A percentile compares a stretch with the other conserved stretches of the same genome.
phyloP scores from a whole-genome alignment of 225 moss, liverwort and hornwort genomes.

The Straminergon stramineum region DNA sequence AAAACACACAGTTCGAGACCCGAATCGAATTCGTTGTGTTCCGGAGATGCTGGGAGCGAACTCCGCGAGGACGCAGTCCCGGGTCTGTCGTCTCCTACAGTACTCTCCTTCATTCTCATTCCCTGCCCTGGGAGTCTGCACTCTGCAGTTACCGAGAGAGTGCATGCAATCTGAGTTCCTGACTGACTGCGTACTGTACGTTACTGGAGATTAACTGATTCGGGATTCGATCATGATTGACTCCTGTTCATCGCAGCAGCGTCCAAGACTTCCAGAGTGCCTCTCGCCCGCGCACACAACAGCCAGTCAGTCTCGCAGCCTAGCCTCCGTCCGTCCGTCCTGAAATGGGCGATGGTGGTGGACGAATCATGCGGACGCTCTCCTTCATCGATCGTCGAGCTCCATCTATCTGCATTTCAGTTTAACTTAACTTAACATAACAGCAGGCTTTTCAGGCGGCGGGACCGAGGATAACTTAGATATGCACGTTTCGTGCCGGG shows the following conservation, averaged over 20 bases:
- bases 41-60: background rate
- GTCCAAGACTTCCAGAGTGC: background rate
- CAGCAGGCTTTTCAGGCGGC: background rate
- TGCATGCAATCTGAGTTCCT: background rate
- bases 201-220: background rate
- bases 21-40: background rate
- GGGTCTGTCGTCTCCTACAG: no score
- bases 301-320: background rate
- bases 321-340: background rate
- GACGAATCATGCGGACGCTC: background rate
- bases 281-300: no score
- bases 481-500: background rate
- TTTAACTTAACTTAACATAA: no score
- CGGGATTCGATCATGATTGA: background rate
- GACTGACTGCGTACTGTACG: background rate
- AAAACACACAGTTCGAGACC: background rate
- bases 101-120: background rate
- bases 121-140: background rate
- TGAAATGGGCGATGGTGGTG: background rate
- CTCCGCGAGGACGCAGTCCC: background rate
- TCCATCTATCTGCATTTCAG: background rate
- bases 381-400: background rate
- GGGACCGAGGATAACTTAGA: background rate
- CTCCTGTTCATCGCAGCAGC: background rate
- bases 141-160: background rate